phyloP scores from a whole-genome alignment of 257 asterid species.

The Nicotiana undulata region DNA sequence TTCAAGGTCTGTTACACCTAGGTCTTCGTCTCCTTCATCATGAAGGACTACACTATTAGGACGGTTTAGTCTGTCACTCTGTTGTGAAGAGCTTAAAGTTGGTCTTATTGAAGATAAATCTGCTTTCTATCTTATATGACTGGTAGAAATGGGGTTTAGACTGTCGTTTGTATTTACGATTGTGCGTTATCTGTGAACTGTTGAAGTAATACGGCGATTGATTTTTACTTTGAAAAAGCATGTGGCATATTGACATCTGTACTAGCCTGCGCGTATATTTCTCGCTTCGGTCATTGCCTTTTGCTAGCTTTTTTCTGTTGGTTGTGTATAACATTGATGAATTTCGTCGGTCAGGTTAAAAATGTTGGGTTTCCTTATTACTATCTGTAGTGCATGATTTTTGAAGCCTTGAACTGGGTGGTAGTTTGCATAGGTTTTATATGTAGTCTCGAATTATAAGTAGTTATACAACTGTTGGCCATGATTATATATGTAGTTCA shows the following conservation, averaged over 20 bases:
- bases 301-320: neutral
- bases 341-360: neutral
- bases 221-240: neutral
- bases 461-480: neutral
- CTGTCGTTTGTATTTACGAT: neutral
- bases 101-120: neutral
- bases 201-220: neutral
- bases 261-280: neutral
- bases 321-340: neutral
- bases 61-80: neutral
- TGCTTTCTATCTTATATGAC: neutral
- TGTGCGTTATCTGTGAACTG: neutral
- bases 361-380: neutral
- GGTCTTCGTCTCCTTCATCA: conserved; percentile 12
- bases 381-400: neutral
- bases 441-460: neutral
- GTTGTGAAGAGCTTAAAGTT: neutral
- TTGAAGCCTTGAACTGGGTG: neutral
- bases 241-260: neutral
- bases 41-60: neutral
- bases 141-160: neutral
- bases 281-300: neutral
- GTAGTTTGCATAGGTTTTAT: neutral
- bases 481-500: neutral
- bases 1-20: conserved; percentile 35